A percentile compares a stretch with the other conserved stretches of the same genome.
phyloP scores from a whole-genome alignment of 352 stramenopile genomes.

The Pythium sukuiense region DNA sequence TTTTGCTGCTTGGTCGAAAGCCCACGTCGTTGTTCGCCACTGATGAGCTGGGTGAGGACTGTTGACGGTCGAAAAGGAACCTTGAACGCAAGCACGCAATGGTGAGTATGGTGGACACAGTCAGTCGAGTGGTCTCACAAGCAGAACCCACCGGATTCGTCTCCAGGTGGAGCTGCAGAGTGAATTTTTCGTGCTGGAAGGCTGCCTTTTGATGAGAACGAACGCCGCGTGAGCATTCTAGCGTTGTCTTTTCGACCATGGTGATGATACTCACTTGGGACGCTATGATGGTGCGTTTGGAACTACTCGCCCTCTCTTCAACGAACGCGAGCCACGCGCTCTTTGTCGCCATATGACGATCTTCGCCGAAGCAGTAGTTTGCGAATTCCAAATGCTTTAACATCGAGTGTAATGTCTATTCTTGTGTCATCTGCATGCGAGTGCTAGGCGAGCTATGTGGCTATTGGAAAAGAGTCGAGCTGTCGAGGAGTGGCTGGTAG shows the following conservation, averaged over 20 bases:
- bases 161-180: conserved; percentile 49
- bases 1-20: conserved; percentile 33
- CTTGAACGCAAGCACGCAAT: conserved; percentile 14
- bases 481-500: conserved; percentile 72
- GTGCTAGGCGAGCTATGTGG: not conserved
- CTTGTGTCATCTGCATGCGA: not conserved
- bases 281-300: not conserved
- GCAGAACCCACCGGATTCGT: conserved; percentile 38
- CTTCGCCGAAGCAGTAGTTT: not conserved
- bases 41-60: conserved; percentile 46
- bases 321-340: conserved; percentile 18
- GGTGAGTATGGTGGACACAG: no score
- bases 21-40: conserved; percentile 32
- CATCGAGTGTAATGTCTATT: conserved; percentile 4
- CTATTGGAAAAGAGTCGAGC: conserved; percentile 56
- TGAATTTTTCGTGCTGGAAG: conserved; percentile 41
- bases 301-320: conserved; percentile 19
- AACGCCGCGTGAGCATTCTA: not conserved
- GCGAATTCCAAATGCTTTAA: not conserved
- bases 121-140: not conserved
- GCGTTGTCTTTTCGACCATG: not conserved
- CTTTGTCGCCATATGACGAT: conserved; percentile 7
- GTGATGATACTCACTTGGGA: conserved; percentile 16
- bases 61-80: conserved; percentile 55
- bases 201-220: conserved; percentile 22